Percentiles rank a stretch among this genome's conserved stretches.
Evolutionary conservation across 345 rosid genomes (phyloP).

Genomic region (Gossypium stocksii): DNA sequence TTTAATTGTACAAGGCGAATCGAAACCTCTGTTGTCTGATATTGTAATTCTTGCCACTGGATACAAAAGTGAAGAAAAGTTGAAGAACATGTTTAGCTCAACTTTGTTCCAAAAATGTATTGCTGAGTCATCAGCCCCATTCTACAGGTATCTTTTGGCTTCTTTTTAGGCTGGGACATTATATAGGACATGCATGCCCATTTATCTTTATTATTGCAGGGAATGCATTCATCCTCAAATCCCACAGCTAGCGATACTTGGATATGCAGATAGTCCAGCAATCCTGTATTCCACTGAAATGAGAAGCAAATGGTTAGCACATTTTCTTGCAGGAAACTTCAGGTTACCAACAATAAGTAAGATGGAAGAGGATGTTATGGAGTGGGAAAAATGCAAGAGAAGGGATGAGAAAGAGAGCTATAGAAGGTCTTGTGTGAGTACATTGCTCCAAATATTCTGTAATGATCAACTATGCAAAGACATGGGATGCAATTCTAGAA

Average conservation of each 20-base stretch:
- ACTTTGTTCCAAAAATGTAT: slow-evolving; percentile 18
- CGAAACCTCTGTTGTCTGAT: slow-evolving; percentile 3
- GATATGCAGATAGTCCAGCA: slow-evolving; percentile 21
- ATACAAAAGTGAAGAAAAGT: slow-evolving; percentile 22
- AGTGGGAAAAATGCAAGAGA: slow-evolving; percentile 30
- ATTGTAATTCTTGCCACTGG: slow-evolving; percentile 33
- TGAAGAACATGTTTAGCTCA: slow-evolving; percentile 23
- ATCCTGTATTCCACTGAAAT: slow-evolving; percentile 17
- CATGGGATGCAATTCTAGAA: slow-evolving; percentile 33
- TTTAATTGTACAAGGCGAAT: slow-evolving; percentile 17
- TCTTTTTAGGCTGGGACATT: not conserved
- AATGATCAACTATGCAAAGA: slow-evolving; percentile 41
- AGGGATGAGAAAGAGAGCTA: slow-evolving; percentile 1
- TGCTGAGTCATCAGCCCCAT: slow-evolving; percentile 15
- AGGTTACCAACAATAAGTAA: slow-evolving; percentile 22
- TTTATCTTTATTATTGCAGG: slow-evolving; percentile 10
- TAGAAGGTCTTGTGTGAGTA: slow-evolving; percentile 25
- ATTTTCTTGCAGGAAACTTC: slow-evolving; percentile 23
- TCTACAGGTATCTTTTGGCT: slow-evolving; percentile 20
- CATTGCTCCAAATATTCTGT: slow-evolving; percentile 25
- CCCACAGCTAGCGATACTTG: slow-evolving; percentile 26
- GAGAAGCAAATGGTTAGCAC: slow-evolving; percentile 25
- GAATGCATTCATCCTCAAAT: slow-evolving; percentile 35
- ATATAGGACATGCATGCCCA: not conserved
- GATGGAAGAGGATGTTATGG: slow-evolving; percentile 26